Percentiles rank a stretch among this genome's conserved stretches.
Evolutionary conservation across 352 stramenopile species (phyloP).

Genomic region (Thraustotheca clavata): DNA sequence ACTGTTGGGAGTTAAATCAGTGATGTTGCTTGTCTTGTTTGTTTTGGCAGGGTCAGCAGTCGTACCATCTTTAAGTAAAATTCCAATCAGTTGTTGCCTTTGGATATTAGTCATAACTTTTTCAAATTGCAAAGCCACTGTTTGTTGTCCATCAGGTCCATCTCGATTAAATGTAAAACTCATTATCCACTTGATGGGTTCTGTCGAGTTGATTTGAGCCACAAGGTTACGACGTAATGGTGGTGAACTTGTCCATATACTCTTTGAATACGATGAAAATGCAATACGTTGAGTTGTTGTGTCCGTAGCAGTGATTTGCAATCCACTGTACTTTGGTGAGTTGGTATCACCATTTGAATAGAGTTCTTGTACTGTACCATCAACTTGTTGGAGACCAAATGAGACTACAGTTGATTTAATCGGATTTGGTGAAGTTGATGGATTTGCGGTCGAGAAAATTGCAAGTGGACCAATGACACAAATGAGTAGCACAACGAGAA

Average conservation of each 20-base stretch:
- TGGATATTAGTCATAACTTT: slow-evolving; percentile 44
- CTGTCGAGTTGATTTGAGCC: slow-evolving; percentile 52
- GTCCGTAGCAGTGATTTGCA: slow-evolving; percentile 51
- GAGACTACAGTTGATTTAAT: slow-evolving; percentile 49
- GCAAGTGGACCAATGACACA: slow-evolving; percentile 69
- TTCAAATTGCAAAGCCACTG: slow-evolving; percentile 41
- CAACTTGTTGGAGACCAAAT: slow-evolving; percentile 63
- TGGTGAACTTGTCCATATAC: slow-evolving; percentile 62
- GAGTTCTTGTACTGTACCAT: slow-evolving; percentile 64
- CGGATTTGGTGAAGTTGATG: slow-evolving; percentile 60
- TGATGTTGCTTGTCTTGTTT: not conserved
- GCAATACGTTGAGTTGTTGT: slow-evolving; percentile 64
- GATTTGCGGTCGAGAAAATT: slow-evolving; percentile 82
- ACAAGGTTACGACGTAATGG: slow-evolving; percentile 61
- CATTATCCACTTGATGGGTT: slow-evolving; percentile 64
- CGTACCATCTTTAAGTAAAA: slow-evolving; percentile 39
- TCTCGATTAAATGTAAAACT: slow-evolving; percentile 58
- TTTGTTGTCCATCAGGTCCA: slow-evolving; percentile 48
- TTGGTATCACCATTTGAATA: slow-evolving; percentile 74
- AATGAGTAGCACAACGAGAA: slow-evolving; percentile 67
- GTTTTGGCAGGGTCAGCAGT: not conserved
- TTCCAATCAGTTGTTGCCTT: slow-evolving; percentile 50
- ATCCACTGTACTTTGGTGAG: slow-evolving; percentile 42
- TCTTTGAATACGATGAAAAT: slow-evolving; percentile 67
- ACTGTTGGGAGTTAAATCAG: not conserved